Base-by-base conservation (phyloP, 2,329 filamentous ascomycete genomes). In the Botrytis fragariae region DNA sequence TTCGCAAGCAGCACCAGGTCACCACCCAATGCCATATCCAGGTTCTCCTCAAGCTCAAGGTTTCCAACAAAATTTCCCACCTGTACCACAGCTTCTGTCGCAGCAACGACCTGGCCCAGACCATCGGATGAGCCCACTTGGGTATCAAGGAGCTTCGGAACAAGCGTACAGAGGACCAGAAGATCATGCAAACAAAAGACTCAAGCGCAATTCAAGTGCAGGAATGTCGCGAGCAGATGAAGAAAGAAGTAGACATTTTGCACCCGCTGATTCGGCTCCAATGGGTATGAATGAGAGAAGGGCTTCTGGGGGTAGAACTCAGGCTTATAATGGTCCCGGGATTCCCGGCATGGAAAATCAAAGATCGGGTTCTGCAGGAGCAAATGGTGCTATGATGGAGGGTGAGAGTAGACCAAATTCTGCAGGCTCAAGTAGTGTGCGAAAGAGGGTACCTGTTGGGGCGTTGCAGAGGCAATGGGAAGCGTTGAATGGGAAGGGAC, bases 381-480 rank as follows among this genome's bases (percentile, higher is more conserved):
- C 45, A 37, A 42, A 18, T 37, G 48, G 60, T 12, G 32, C n/a
- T 18, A 8, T 61, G 16, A 29, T 57, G 9, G 35, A 42, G 5
- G 35, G 65, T 5, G 8, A n/a, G 42, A 69, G 29, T 29, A 42
- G 35, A 60, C 48, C 39, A 18, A 60, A 54, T 16, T 51, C 20
- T 51, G 51, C 37, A 7, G 37, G 54, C 18, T 60, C 54, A 29
- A 61, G 39, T 44, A 54, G 35, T n/a, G 44, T 61, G 39, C 48
- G 48, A n/a, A 69, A 72, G 70, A 74, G 64, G 37, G 70, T 74
- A 1, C 73, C 69, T 1, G 63, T 72, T 20, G 29, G 20, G 6
- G 60, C 29, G 4, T 45, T 59, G 20, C 73, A 74, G 44, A 39
- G 69, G 54, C 68, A 35, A 22, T 74, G 73, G 73, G 73, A 74